Evolutionary conservation across 768 basidiomycete genomes (phyloP).

Genomic region (Leucocoprinus birnbaumii): DNA sequence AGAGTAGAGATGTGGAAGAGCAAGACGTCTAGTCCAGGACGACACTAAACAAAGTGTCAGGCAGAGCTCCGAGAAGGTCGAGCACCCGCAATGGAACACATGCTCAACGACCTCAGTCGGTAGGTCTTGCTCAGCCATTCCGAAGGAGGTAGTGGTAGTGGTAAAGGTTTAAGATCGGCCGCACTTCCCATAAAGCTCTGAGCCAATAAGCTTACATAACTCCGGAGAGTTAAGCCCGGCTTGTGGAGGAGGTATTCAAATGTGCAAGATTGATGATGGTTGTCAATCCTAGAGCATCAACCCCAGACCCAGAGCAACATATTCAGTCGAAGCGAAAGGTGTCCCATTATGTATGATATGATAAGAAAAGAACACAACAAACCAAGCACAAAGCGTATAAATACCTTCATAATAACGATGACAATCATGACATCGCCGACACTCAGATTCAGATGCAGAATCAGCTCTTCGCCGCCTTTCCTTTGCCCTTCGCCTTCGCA

Average conservation of each 20-base stretch:
- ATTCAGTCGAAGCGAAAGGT: neutral
- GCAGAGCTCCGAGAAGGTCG: slow-evolving; percentile 17
- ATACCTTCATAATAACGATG: too few relatives aligned
- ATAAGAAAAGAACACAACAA: neutral
- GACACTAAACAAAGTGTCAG: slow-evolving; percentile 17
- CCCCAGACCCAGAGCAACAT: too few relatives aligned
- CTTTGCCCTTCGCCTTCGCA: slow-evolving; percentile 16
- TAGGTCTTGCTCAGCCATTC: slow-evolving; percentile 7
- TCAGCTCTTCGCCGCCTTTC: slow-evolving; percentile 13
- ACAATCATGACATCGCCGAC: neutral
- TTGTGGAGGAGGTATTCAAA: neutral
- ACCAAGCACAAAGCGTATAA: neutral
- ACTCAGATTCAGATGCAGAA: slow-evolving; percentile 14
- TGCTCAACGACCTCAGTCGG: slow-evolving; percentile 21
- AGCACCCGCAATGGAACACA: slow-evolving; percentile 18
- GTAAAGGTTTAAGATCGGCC: neutral
- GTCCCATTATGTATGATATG: neutral
- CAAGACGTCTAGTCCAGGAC: slow-evolving; percentile 20
- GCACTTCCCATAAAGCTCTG: neutral
- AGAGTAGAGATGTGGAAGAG: slow-evolving; percentile 22
- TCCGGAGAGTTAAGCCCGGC: neutral
- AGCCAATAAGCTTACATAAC: neutral
- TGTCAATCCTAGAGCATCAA: too few relatives aligned
- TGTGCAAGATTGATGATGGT: neutral
- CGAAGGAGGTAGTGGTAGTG: too few relatives aligned